phyloP scores from a whole-genome alignment of 768 basidiomycete genomes.

The Hypsizygus marmoreus region DNA sequence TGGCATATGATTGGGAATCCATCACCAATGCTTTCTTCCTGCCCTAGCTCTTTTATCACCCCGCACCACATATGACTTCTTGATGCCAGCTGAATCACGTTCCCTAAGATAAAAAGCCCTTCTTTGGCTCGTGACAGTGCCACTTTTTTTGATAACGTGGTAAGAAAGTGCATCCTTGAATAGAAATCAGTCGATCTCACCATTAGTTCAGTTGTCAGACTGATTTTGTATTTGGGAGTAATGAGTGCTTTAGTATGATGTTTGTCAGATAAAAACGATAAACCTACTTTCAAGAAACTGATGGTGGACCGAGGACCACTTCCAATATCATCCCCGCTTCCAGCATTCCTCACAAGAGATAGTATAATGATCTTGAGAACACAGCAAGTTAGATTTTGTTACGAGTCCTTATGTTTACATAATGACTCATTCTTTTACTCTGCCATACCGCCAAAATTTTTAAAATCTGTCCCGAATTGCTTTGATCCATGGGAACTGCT shows the following conservation, averaged over 20 bases:
- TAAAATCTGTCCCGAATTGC: too few relatives aligned
- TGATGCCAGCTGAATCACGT: slow-evolving; percentile 53
- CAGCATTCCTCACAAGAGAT: slow-evolving; percentile 73
- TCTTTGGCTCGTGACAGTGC: slow-evolving; percentile 75
- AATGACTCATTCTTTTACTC: too few relatives aligned
- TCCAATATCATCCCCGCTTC: slow-evolving; percentile 37
- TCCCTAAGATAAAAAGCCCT: slow-evolving; percentile 75
- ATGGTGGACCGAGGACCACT: slow-evolving; percentile 45
- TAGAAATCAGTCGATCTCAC: too few relatives aligned
- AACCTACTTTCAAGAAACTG: slow-evolving; percentile 70
- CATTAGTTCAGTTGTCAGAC: slow-evolving; percentile 60
- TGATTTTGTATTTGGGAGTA: slow-evolving; percentile 25
- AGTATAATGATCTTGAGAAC: slow-evolving; percentile 61
- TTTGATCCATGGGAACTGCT: too few relatives aligned
- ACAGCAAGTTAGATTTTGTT: neutral
- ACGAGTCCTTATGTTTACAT: too few relatives aligned
- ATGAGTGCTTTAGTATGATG: neutral
- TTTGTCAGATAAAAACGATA: neutral
- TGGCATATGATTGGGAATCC: slow-evolving; percentile 60
- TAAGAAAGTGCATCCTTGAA: too few relatives aligned
- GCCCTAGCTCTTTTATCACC: slow-evolving; percentile 59
- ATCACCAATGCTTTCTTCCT: slow-evolving; percentile 44
- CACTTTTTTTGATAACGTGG: slow-evolving; percentile 37
- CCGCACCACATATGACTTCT: slow-evolving; percentile 58
- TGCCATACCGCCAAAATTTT: too few relatives aligned